Evolutionary conservation across 1,284 basidiomycete genomes (phyloP).

Genomic region (Fomitopsis palustris): DNA sequence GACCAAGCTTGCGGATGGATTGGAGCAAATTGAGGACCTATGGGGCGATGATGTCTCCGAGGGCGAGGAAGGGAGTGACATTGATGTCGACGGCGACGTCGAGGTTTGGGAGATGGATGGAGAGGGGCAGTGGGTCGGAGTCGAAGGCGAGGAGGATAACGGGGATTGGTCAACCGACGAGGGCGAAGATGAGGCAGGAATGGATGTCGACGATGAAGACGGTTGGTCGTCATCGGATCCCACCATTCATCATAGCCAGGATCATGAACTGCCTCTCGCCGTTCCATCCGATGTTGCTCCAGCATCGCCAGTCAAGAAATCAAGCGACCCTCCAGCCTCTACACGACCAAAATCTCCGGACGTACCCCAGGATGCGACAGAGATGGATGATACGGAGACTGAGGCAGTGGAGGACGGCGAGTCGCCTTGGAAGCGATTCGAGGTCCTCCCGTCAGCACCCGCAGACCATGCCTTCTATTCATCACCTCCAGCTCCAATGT

Average conservation of each 20-base stretch:
- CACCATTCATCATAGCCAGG: slow-evolving; percentile 16
- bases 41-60: slow-evolving; percentile 53
- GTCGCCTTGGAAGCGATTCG: slow-evolving; percentile 71
- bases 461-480: slow-evolving; percentile 77
- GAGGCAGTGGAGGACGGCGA: slow-evolving; percentile 21
- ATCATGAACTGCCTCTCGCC: slow-evolving; percentile 9
- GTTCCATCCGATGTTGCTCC: slow-evolving; percentile 11
- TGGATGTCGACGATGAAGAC: slow-evolving; percentile 26
- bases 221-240: slow-evolving; percentile 27
- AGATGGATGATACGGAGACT: slow-evolving; percentile 15
- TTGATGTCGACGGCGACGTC: slow-evolving; percentile 35
- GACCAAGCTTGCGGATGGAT: slow-evolving; percentile 69
- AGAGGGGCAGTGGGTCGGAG: slow-evolving; percentile 47
- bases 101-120: slow-evolving; percentile 55
- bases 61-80: slow-evolving; percentile 23
- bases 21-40: slow-evolving; percentile 74
- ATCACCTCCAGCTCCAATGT: slow-evolving; percentile 58
- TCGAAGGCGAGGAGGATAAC: slow-evolving; percentile 31
- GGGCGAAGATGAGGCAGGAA: slow-evolving; percentile 16
- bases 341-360: slow-evolving; percentile 22
- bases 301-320: slow-evolving; percentile 4
- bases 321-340: background rate
- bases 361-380: slow-evolving; percentile 25
- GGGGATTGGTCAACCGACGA: slow-evolving; percentile 28
- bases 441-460: slow-evolving; percentile 72